A percentile compares a stretch with the other conserved stretches of the same genome.
Evolutionary conservation across 192 early-diverging fungal genomes (phyloP).

Genomic region (Coemansia guatemalensis): DNA sequence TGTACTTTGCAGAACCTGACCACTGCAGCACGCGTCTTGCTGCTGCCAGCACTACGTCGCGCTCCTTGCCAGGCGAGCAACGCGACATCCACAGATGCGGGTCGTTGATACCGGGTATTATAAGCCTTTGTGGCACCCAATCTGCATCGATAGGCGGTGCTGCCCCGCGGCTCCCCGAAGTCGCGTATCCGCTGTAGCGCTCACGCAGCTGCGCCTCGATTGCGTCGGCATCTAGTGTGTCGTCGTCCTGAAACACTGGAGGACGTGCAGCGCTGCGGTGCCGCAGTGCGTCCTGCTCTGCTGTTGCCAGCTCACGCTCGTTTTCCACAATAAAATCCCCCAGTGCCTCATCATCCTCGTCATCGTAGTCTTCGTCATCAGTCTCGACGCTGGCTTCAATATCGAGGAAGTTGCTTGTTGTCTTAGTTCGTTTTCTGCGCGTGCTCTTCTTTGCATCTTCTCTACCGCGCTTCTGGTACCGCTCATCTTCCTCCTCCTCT

Average conservation of each 20-base stretch:
- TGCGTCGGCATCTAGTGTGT: slow-evolving; percentile 80
- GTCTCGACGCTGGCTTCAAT: slow-evolving; percentile 73
- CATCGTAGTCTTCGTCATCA: slow-evolving; percentile 76
- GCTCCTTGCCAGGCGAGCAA: slow-evolving; percentile 86
- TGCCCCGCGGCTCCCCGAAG: slow-evolving; percentile 40
- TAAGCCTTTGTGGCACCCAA: slow-evolving; percentile 70
- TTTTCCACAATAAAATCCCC: slow-evolving; percentile 61
- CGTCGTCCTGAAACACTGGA: slow-evolving; percentile 74
- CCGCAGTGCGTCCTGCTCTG: slow-evolving; percentile 54
- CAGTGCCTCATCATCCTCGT: slow-evolving; percentile 64
- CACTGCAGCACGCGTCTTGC: slow-evolving; percentile 76
- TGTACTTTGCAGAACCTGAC: slow-evolving; percentile 58
- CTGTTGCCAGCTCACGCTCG: slow-evolving; percentile 67
- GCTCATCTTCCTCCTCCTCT: slow-evolving; percentile 31
- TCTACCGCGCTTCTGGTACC: slow-evolving; percentile 5
- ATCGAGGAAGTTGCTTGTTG: slow-evolving; percentile 64
- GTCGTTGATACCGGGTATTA: slow-evolving; percentile 82
- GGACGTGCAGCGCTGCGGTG: slow-evolving; percentile 62
- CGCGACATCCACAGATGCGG: slow-evolving; percentile 90
- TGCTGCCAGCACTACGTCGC: slow-evolving; percentile 76
- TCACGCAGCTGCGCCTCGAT: slow-evolving; percentile 73
- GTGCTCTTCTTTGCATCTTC: slow-evolving; percentile 9
- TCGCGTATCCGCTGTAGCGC: slow-evolving; percentile 67
- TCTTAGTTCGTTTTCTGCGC: slow-evolving; percentile 35
- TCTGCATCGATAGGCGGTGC: slow-evolving; percentile 55